Conservation (phyloP, 73 alveolate species). For the Breviolum minutum region DNA sequence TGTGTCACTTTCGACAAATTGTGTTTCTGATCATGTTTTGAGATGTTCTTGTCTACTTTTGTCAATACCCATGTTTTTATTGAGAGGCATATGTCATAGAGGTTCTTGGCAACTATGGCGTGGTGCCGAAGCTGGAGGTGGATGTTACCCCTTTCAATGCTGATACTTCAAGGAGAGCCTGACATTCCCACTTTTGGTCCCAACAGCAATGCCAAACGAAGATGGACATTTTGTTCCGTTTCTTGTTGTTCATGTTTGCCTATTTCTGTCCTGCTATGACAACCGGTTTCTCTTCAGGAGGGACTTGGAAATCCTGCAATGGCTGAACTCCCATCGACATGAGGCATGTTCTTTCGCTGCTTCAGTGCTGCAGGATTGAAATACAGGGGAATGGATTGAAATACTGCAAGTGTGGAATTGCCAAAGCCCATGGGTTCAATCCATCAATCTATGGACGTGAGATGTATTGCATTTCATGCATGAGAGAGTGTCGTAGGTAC, state of each 20-base stretch:
- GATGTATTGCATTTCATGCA: no score
- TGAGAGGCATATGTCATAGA: conserved; percentile 33
- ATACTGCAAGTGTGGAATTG: not conserved
- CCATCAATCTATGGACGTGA: not conserved
- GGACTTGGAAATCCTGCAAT: conserved; percentile 78
- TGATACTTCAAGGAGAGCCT: not conserved
- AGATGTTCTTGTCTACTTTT: no score
- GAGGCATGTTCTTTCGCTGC: not conserved
- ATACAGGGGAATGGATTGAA: no score
- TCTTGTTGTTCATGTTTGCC: no score
- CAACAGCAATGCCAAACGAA: no score
- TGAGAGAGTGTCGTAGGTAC: no score
- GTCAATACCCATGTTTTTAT: not conserved
- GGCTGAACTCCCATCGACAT: conserved; percentile 70
- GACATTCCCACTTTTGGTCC: not conserved
- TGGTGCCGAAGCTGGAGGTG: not conserved
- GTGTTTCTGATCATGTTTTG: not conserved
- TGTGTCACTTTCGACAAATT: not conserved
- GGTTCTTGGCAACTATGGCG: conserved; percentile 57
- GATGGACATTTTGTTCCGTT: no score
- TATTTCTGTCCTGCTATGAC: not conserved
- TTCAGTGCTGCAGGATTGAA: no score
- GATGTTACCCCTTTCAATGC: conserved; percentile 43
- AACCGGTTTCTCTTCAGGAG: not conserved
- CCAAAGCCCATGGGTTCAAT: not conserved